A percentile compares a stretch with the other conserved stretches of the same genome.
phyloP scores from a whole-genome alignment of 129 eudicot species.

The Silybum marianum region DNA sequence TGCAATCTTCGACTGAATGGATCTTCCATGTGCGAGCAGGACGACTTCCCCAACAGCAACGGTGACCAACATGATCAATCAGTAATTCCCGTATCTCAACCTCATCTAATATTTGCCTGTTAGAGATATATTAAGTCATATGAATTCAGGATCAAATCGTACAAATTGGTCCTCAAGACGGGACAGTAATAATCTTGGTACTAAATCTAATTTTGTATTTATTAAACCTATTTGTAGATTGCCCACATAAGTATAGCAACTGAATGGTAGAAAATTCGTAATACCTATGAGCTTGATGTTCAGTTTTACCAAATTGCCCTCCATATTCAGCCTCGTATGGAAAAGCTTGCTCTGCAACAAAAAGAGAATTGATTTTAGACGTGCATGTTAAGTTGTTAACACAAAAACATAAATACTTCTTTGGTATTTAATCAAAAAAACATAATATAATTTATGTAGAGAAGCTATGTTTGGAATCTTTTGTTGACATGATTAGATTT shows the following conservation, averaged over 20 bases:
- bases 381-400: not conserved
- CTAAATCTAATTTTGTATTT: too few relatives aligned
- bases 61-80: slow-evolving; percentile 95
- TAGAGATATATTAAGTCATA: not conserved
- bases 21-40: slow-evolving; percentile 99
- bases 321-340: slow-evolving; percentile 56
- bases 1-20: slow-evolving; percentile 90
- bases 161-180: not conserved
- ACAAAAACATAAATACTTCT: slow-evolving; percentile 12
- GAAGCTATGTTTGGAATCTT: not conserved
- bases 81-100: slow-evolving; percentile 92
- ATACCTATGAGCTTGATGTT: slow-evolving; percentile 55
- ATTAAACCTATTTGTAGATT: not conserved
- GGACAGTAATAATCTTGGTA: not conserved
- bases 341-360: slow-evolving; percentile 53
- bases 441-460: not conserved
- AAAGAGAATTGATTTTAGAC: slow-evolving; percentile 4
- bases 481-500: not conserved
- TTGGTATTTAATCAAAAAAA: not conserved
- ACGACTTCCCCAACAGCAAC: slow-evolving; percentile 99
- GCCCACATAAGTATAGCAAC: not conserved
- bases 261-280: too few relatives aligned
- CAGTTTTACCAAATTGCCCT: slow-evolving; percentile 38
- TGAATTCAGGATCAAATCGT: not conserved
- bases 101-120: slow-evolving; percentile 85